Evolutionary conservation across 192 early-diverging fungal species (phyloP), one percentile per base, ranked within the genome.

Genomic region (Coemansia sp.): DNA sequence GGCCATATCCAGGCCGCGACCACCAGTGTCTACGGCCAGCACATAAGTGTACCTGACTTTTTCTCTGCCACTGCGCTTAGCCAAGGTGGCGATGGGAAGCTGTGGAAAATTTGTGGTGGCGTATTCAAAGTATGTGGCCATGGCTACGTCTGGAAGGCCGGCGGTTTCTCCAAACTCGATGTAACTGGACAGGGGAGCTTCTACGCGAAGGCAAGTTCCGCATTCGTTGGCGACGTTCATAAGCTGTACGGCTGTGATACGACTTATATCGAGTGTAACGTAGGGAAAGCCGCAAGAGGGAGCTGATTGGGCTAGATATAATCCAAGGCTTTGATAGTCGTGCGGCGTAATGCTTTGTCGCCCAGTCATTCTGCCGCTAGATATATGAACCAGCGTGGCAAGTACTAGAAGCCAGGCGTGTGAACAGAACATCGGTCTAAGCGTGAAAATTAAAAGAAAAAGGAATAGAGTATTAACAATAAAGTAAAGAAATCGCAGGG

Each of bases 231-330:
- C 65, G 20, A 53, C 59, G 35, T 71, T 55, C 76, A 86, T 76
- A 0, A 64, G 65, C 29, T 80, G 80, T 35, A 80, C 83, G 8
- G 85, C 85, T 4, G 85, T 84, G 44, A 86, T 86, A 4, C 84
- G 75, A 32, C 80, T 75, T 32, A 86, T 80, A 40, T 86, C 78
- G 12, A 86, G 63, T 11, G 74, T 61, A 7, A 67, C 76, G 43
- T 86, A 86, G 0, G 85, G 83, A 41, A 74, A 82, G 11, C 85
- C 85, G 65, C 85, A 86, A 10, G 73, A 76, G 11, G 85, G 85
- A 9, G 85, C 83, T 15, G 84, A 84, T 16, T 39, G 61, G 22
- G 76, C 76, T 10, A 86, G 70, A 18, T 70, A 74, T 0, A 32
- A 37, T 34, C 83, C 85, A 37, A 86, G 59, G 49, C 69, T 68